Evolutionary conservation across 2,329 filamentous ascomycete species (phyloP), one percentile per base, ranked within the genome.

Genomic region (Hypoxylon sp.): DNA sequence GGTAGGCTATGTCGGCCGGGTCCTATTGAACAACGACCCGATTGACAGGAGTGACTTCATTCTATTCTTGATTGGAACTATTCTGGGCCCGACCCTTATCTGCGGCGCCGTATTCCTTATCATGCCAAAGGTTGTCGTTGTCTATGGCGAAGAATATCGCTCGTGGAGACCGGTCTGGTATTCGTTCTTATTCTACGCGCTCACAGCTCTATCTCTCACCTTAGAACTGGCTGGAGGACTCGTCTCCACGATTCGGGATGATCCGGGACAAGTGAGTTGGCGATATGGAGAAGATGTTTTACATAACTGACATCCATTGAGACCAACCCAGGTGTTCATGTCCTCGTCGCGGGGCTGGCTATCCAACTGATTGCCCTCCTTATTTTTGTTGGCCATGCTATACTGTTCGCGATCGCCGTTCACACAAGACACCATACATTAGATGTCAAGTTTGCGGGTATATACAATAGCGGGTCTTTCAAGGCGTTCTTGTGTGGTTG

Each of bases 61-160:
- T 10, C 68, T 87, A 3, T 85, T 79, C 61, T 73, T 86, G 32
- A 68, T 84, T 11, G 84, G 85, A 17, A 85, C 83, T 1, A 75
- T 82, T 19, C 73, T 84, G 36, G 85, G 84, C 0, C 82, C 85
- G 14, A 82, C 81, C 2, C 76, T 85, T 41, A 79, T 86, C 67
- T 80, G 79, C 10, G 76, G 79, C 10, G 80, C 83, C 25, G 75
- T 85, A 28, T 85, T 83, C 58, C 74, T 81, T 21, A 71, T 83
- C 6, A 73, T 86, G 17, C 84, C 85, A 2, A 83, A 83, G 48
- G 75, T 86, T 21, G 75, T 86, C 36, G 75, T 78, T 6, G 71
- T 86, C 3, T 86, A 86, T 64, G 84, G 84, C 19, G 78, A 81
- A 6, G 76, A 80, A 5, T 79, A 82, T 17, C 79, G 78, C 71